phyloP scores from a whole-genome alignment of 2,329 filamentous ascomycete genomes.

The Chaetomium sp. region DNA sequence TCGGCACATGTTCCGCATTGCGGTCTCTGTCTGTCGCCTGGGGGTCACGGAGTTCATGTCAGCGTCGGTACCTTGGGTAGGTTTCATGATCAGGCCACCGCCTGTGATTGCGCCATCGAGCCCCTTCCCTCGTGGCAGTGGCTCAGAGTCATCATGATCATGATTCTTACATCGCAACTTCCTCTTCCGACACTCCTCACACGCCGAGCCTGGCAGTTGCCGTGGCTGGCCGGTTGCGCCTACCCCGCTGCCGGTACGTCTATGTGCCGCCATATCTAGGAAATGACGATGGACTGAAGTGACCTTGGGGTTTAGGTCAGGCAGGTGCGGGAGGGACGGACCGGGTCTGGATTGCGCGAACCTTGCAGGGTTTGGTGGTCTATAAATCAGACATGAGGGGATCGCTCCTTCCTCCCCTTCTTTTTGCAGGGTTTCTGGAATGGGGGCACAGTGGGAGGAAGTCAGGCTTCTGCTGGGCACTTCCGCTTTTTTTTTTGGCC shows the following conservation, averaged over 20 bases:
- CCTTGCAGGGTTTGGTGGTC: constrained; percentile 18
- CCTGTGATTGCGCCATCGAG: neutral
- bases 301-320: neutral
- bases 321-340: constrained; percentile 20
- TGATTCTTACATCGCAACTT: constrained; percentile 34
- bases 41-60: constrained; percentile 12
- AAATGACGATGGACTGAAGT: constrained; percentile 11
- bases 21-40: constrained; percentile 33
- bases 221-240: constrained; percentile 24
- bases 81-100: neutral
- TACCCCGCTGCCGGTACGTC: constrained; percentile 27
- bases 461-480: neutral
- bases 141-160: neutral
- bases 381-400: constrained; percentile 23
- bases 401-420: constrained; percentile 16
- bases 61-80: constrained; percentile 13
- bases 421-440: neutral
- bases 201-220: constrained; percentile 34
- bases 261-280: constrained; percentile 29
- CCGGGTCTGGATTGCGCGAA: constrained; percentile 5
- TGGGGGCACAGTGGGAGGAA: neutral
- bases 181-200: constrained; percentile 36
- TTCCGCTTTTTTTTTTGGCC: neutral
- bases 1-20: constrained; percentile 34
- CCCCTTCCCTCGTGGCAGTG: neutral